phyloP scores from a whole-genome alignment of 2,329 filamentous ascomycete species.

The Colletotrichum incanum region DNA sequence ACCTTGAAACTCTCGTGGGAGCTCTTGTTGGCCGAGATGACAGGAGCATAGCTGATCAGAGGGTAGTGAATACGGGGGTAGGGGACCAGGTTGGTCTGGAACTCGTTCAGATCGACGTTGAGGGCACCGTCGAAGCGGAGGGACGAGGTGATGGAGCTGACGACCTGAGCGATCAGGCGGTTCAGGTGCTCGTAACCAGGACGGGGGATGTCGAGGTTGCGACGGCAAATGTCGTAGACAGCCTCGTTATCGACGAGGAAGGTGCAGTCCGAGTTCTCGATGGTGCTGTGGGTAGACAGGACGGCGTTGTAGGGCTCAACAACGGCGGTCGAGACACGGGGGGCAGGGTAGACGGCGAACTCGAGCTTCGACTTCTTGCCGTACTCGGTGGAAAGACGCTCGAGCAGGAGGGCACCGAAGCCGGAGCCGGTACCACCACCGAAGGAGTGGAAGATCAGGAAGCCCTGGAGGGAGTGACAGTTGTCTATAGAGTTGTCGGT shows the following conservation, averaged over 20 bases:
- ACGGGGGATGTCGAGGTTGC: slow-evolving; percentile 79
- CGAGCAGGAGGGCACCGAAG: slow-evolving; percentile 80
- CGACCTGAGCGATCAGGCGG: slow-evolving; percentile 81
- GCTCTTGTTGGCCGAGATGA: slow-evolving; percentile 82
- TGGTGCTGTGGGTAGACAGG: slow-evolving; percentile 81
- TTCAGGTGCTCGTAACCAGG: slow-evolving; percentile 81
- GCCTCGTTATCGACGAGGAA: slow-evolving; percentile 84
- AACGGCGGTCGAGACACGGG: slow-evolving; percentile 78
- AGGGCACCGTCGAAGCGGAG: slow-evolving; percentile 81
- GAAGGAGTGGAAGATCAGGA: slow-evolving; percentile 83
- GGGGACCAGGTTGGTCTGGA: slow-evolving; percentile 83
- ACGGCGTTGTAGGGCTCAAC: slow-evolving; percentile 84
- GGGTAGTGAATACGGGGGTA: slow-evolving; percentile 84
- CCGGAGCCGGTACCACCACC: slow-evolving; percentile 81
- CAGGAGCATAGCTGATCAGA: slow-evolving; percentile 80
- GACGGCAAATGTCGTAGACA: slow-evolving; percentile 82
- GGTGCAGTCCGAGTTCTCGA: slow-evolving; percentile 85
- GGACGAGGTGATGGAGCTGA: slow-evolving; percentile 82
- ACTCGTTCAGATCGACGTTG: slow-evolving; percentile 83
- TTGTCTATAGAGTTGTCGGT: slow-evolving; percentile 67
- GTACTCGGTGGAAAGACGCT: slow-evolving; percentile 81
- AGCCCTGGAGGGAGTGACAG: slow-evolving; percentile 81
- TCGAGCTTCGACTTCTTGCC: slow-evolving; percentile 86
- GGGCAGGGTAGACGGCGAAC: slow-evolving; percentile 80
- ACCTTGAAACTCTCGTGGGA: slow-evolving; percentile 92